These are phyloP conservation scores for Parsonsia alboflavescens DNA, from an alignment of 257 asterid species.

Conservation along the genomic window DNA sequence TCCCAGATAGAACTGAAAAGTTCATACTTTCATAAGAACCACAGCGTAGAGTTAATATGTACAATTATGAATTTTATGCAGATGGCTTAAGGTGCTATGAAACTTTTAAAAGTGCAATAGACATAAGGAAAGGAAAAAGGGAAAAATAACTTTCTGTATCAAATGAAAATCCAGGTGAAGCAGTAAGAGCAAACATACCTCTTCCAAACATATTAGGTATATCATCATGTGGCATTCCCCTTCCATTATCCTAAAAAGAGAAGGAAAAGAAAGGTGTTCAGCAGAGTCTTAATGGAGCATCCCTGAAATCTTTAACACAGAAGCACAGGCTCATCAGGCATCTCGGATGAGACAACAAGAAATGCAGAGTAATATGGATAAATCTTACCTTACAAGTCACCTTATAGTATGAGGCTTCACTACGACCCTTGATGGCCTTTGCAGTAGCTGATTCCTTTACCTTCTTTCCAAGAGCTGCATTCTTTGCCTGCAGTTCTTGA, in stretches of 20 bases:
- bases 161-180: background rate
- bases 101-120: background rate
- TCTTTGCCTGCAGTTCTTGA: constrained; percentile 75
- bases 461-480: constrained; percentile 78
- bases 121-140: background rate
- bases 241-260: constrained; percentile 68
- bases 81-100: background rate
- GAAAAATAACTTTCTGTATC: background rate
- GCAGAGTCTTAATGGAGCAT: background rate
- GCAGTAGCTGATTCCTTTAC: constrained; percentile 39
- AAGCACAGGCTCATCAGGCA: too few species aligned
- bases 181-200: constrained; percentile 37
- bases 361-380: constrained; percentile 2
- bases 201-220: constrained; percentile 95
- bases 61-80: background rate
- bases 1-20: constrained; percentile 85
- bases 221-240: constrained; percentile 96
- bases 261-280: constrained; percentile 8
- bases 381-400: constrained; percentile 71
- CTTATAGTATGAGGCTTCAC: constrained; percentile 72
- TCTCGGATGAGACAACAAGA: background rate
- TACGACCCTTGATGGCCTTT: constrained; percentile 67
- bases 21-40: constrained; percentile 17
- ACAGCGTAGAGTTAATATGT: background rate
- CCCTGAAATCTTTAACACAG: too few species aligned